Evolutionary conservation across 331 rosid genomes (phyloP), one percentile per base, ranked within the genome.

Genomic region (Quercus phellos): DNA sequence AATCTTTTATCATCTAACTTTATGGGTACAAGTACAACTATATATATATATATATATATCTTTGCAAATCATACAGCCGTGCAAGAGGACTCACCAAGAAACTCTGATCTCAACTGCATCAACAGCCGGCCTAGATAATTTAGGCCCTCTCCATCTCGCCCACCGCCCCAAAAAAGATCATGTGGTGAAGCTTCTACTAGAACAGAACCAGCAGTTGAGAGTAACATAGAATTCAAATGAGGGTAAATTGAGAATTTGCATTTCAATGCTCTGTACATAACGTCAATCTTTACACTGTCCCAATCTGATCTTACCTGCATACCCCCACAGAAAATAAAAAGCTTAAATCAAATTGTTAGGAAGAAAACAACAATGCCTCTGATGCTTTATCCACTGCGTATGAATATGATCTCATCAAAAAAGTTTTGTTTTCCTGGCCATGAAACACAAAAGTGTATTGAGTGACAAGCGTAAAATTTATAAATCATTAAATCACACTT

Each of bases 81-180:
- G 51, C 69, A 74, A 58, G 86, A 30, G 79, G 87, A 77, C 79
- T 86, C 96, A 22, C 92, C 88, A n/a, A 90, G 89, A 88, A 94
- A 90, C 87, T 92, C 99, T 2, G 94, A 90, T 75, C 99, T 87
- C 84, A 94, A 74, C 76, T 86, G 92, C 98, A 94, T 94, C 81
- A 94, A 79, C 2, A 92, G 80, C 80, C 98, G 86, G 8, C 99
- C 99, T 4, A 94, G 89, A 85, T 91, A 90, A 64, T 94, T 94
- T 54, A 94, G 85, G 77, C 99, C 99, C 80, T 92, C 98, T 29
- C 98, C 99, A 2, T 87, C 95, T 69, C 97, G 87, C 2, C 99
- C 99, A 18, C 98, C 99, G 0, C 99, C 99, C 99, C 97, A 94
- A 78, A 94, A 88, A 32, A 94, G 90, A 85, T 92, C 99, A 60